Conservation (phyloP, 345 rosid species). For the thale cress (Arabidopsis thaliana) region DNA sequence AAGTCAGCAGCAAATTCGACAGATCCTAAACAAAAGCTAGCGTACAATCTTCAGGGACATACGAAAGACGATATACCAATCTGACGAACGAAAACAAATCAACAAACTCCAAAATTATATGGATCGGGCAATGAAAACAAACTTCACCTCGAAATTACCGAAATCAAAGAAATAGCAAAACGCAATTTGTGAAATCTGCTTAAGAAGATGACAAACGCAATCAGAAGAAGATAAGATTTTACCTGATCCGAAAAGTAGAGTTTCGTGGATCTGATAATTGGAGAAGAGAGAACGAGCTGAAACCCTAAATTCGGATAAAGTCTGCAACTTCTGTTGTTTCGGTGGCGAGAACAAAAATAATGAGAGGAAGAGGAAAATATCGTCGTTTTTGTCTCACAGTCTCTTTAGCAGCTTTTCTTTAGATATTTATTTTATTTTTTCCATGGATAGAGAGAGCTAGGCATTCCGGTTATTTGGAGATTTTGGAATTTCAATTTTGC, state of each 20-base stretch:
- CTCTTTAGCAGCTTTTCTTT: not conserved
- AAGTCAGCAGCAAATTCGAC: not conserved
- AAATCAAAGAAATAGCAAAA: slow-evolving; percentile 3
- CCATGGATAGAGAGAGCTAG: not conserved
- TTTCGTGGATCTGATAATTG: slow-evolving; percentile 39
- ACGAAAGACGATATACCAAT: not conserved
- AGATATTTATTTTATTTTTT: not conserved
- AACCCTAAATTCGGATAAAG: slow-evolving; percentile 44
- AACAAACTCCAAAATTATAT: not conserved
- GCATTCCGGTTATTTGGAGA: not conserved
- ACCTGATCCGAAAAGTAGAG: slow-evolving; percentile 39
- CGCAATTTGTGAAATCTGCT: not conserved
- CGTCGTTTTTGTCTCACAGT: not conserved
- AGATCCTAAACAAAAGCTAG: slow-evolving; percentile 8
- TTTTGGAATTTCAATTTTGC: not conserved
- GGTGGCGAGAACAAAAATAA: slow-evolving; percentile 20
- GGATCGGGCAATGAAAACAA: slow-evolving; percentile 16
- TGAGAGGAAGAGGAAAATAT: slow-evolving; percentile 20
- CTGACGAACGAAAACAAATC: not conserved
- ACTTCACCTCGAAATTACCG: slow-evolving; percentile 4
- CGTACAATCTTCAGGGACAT: not conserved
- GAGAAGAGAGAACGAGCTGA: slow-evolving; percentile 18
- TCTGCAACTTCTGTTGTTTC: slow-evolving; percentile 27
- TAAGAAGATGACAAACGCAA: not conserved
- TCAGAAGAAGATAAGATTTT: not conserved